Evolutionary conservation across 176 grass and related monocot genomes (phyloP).

Genomic region (Aegilops sharonensis): DNA sequence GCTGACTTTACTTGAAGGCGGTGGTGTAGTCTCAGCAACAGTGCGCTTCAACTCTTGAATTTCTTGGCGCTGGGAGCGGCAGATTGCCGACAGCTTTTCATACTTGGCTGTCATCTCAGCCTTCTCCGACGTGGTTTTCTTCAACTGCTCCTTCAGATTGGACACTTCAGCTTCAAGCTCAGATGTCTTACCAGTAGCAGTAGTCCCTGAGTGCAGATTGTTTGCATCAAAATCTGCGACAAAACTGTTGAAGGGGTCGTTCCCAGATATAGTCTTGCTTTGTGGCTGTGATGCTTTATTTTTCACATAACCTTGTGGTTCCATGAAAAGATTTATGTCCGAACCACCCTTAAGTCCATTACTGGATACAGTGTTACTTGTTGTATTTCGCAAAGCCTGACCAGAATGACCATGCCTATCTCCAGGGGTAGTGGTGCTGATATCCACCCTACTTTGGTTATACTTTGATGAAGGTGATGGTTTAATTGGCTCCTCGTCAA

Average conservation of each 20-base stretch:
- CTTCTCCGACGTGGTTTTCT: conserved; percentile 68
- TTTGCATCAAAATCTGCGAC: conserved; percentile 62
- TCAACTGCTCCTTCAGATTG: conserved; percentile 76
- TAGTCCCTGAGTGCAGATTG: conserved; percentile 40
- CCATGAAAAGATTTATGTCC: conserved; percentile 43
- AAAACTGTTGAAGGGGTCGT: conserved; percentile 55
- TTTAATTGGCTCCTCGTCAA: conserved; percentile 55
- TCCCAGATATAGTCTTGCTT: conserved; percentile 31
- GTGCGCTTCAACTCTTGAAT: conserved; percentile 74
- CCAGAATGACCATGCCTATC: conserved; percentile 39
- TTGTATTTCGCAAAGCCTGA: conserved; percentile 31
- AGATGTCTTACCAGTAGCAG: conserved; percentile 19
- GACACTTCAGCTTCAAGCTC: conserved; percentile 59
- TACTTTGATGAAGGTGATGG: conserved; percentile 42
- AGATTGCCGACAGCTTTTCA: conserved; percentile 80
- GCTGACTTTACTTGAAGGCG: conserved; percentile 39
- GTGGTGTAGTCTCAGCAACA: conserved; percentile 42
- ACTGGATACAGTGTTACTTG: conserved; percentile 32
- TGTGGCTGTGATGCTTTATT: conserved; percentile 35
- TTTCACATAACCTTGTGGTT: conserved; percentile 40
- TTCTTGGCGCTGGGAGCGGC: conserved; percentile 68
- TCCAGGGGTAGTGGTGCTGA: conserved; percentile 28
- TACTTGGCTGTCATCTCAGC: conserved; percentile 72
- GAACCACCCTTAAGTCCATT: conserved; percentile 26
- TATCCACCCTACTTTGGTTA: conserved; percentile 36